A percentile compares a stretch with the other conserved stretches of the same genome.
phyloP scores from a whole-genome alignment of 2,329 filamentous ascomycete genomes.

The Colletotrichum karsti region DNA sequence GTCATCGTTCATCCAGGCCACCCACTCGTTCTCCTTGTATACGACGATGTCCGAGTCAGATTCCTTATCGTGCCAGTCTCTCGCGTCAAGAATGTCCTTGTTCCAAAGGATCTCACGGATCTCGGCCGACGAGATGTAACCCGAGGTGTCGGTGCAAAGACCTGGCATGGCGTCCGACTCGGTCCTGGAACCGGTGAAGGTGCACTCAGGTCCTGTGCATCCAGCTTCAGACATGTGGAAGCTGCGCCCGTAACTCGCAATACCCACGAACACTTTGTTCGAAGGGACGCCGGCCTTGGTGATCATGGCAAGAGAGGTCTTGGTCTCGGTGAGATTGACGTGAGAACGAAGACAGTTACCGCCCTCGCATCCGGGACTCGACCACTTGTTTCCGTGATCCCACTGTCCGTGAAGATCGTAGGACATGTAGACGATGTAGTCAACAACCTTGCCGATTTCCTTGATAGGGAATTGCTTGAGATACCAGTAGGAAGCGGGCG shows the following conservation, averaged over 20 bases:
- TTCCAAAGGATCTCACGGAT: too few relatives aligned
- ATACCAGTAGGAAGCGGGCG: constrained; percentile 49
- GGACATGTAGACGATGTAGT: constrained; percentile 46
- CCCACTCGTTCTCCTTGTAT: constrained; percentile 41
- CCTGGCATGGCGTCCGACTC: constrained; percentile 31
- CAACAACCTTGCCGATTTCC: constrained; percentile 37
- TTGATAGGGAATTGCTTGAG: constrained; percentile 44
- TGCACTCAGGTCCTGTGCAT: constrained; percentile 38
- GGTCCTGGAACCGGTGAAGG: constrained; percentile 31
- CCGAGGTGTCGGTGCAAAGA: constrained; percentile 40
- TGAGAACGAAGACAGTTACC: constrained; percentile 46
- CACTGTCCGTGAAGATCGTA: constrained; percentile 43
- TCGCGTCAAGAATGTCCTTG: too few relatives aligned
- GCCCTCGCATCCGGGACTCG: constrained; percentile 34
- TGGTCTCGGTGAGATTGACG: constrained; percentile 48
- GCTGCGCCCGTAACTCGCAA: constrained; percentile 40
- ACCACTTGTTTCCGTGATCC: constrained; percentile 37
- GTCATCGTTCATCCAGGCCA: constrained; percentile 40
- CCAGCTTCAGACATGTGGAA: constrained; percentile 41
- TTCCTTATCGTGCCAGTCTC: too few relatives aligned
- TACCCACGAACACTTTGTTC: constrained; percentile 40
- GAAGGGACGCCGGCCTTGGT: constrained; percentile 42
- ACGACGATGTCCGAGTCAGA: constrained; percentile 30
- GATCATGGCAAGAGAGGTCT: constrained; percentile 42
- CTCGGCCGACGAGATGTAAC: constrained; percentile 43